Base-by-base conservation (phyloP, 1,284 basidiomycete species). In the Irpex rosettiformis region DNA sequence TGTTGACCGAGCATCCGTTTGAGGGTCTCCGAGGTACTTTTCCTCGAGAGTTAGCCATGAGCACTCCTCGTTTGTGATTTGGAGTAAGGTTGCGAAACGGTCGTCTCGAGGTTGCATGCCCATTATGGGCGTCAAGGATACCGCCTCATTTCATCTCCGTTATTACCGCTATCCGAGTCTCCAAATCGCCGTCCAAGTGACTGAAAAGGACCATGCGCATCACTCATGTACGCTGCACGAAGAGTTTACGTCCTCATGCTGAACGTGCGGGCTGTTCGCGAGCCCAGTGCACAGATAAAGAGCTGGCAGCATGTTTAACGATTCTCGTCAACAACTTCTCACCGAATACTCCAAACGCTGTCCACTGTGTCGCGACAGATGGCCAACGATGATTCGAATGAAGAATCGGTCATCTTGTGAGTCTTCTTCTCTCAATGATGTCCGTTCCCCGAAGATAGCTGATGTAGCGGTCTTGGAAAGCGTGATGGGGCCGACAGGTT, bases 401-500 rank as follows among this genome's bases (percentile, higher is more conserved):
- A 11, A 18, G 43, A 45, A 11, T n/a, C 43, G 21, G 16, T 45
- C 18, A 45, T 45, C 16, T 45, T 45, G 43, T 45, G 43, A 11
- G 43, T 45, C 11, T 11, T 28, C 6, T 27, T 25, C 25, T 24
- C 7, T 28, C 27, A 6, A 7, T 21, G 11, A 10, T 18, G 11
- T 28, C 18, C 27, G 27, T 11, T 24, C 27, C 25, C n/a, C n/a
- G n/a, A n/a, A n/a, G n/a, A n/a, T n/a, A n/a, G n/a, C n/a, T n/a
- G n/a, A n/a, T n/a, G n/a, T n/a, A n/a, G n/a, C n/a, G n/a, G n/a
- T n/a, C n/a, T n/a, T n/a, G n/a, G n/a, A n/a, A n/a, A 65, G 64
- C 1, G 56, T 65, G 8, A 65, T 65, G 64, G 64, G 64, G 6
- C 59, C 64, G 4, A 67, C 64, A n/a, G 66, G 66, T 3, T 54